Evolutionary conservation across 2,329 filamentous ascomycete species (phyloP), one percentile per base, ranked within the genome.

Genomic region (Arthrobotrys pseudoclavata): DNA sequence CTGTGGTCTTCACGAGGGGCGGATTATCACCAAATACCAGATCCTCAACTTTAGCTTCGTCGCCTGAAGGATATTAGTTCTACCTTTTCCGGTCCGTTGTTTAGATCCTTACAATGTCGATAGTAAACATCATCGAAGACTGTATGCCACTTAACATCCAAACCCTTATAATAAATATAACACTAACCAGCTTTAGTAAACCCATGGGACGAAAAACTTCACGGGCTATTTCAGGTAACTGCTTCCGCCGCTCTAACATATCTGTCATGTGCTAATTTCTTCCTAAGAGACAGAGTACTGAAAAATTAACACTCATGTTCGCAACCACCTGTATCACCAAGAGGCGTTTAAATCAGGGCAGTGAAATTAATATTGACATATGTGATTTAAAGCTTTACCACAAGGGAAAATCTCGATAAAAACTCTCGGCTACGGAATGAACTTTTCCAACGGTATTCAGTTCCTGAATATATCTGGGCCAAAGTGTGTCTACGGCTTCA

Each of bases 381-480:
- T 29, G 29, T 12, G 4, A 7, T n/a, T 3, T 40, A n/a, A 40
- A 60, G 55, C 2, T 60, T 60, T 42, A 42, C 34, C 0, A n/a
- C 18, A n/a, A 24, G 55, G 20, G 15, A 22, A 15, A 10, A 18
- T 9, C 55, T 60, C 1, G 13, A 60, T 3, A 10, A 60, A 10
- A 12, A 40, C 13, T 18, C 18, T 7, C 1, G 1, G 1, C n/a
- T 60, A 10, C 55, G 55, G 5, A 7, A 24, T 2, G 5, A 34
- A 4, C 55, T 60, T n/a, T 60, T 60, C 34, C 9, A 40, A 4
- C 55, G 20, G 9, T 60, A 42, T 42, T 24, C 13, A 1, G 6
- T 60, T 2, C 55, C 55, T 4, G 55, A 60, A 26, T 60, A 42
- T 26, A 18, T 42, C 10, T 60, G 55, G 55, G 24, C 31, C 12